These are phyloP conservation scores for Euryodendron excelsum DNA, from an alignment of 148 eudicot genomes.

Conservation along the genomic window DNA sequence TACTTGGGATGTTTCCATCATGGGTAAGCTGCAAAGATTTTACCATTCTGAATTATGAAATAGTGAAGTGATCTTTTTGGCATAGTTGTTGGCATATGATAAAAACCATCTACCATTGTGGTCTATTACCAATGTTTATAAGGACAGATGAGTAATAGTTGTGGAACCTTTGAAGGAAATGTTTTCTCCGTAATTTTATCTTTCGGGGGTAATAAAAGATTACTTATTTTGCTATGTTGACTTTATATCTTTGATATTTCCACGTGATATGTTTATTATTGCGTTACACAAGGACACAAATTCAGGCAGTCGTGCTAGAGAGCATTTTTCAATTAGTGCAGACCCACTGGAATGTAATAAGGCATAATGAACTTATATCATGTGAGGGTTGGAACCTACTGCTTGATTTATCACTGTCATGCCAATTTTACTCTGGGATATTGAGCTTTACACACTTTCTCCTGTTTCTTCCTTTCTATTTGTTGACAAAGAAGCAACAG, in stretches of 20 bases:
- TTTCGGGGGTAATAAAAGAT: not conserved
- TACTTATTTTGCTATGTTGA: not conserved
- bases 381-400: not conserved
- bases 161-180: not conserved
- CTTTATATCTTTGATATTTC: not conserved
- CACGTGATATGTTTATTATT: not conserved
- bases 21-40: constrained; percentile 46
- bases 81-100: not conserved
- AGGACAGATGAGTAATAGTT: not conserved
- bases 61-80: not conserved
- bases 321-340: not conserved
- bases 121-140: not conserved
- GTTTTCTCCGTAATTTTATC: not conserved
- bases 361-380: not conserved
- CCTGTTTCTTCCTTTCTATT: not conserved
- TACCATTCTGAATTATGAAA: not conserved
- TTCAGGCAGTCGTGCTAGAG: not conserved
- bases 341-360: not conserved
- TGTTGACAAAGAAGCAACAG: not conserved
- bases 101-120: not conserved
- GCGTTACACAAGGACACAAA: not conserved
- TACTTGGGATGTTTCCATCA: constrained; percentile 89
- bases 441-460: not conserved
- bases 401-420: not conserved
- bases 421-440: not conserved